Conservation (phyloP, 2,329 filamentous ascomycete species). For the Ophiostoma australiae region DNA sequence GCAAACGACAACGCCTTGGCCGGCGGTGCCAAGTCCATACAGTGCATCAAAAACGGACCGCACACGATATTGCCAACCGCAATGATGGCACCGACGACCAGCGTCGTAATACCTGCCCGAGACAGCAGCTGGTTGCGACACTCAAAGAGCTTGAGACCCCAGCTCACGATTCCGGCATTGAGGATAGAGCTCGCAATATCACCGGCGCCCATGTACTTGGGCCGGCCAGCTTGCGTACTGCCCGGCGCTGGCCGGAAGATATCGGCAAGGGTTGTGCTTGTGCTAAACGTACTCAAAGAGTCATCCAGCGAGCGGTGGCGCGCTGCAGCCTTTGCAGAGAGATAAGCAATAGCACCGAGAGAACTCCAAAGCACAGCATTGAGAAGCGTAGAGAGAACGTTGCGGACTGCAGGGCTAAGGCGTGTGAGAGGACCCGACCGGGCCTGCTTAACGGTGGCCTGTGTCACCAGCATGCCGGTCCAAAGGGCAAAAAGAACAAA, state of each 20-base stretch:
- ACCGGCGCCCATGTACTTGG: slow-evolving; percentile 39
- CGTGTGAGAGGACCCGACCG: background rate
- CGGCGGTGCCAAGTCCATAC: slow-evolving; percentile 36
- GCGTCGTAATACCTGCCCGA: slow-evolving; percentile 38
- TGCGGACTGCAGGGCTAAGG: slow-evolving; percentile 26
- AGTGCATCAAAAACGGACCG: slow-evolving; percentile 38
- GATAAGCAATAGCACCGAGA: slow-evolving; percentile 43
- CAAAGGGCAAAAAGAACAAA: slow-evolving; percentile 48
- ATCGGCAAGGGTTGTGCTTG: slow-evolving; percentile 33
- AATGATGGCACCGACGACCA: slow-evolving; percentile 36
- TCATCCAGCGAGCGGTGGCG: slow-evolving; percentile 26
- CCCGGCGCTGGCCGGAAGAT: slow-evolving; percentile 25
- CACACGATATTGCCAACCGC: slow-evolving; percentile 43
- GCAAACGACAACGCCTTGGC: slow-evolving; percentile 43
- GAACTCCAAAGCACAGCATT: slow-evolving; percentile 49
- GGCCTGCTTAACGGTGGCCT: slow-evolving; percentile 36
- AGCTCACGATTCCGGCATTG: slow-evolving; percentile 48
- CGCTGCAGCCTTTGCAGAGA: slow-evolving; percentile 37
- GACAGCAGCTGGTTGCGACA: slow-evolving; percentile 45
- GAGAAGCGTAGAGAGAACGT: slow-evolving; percentile 38
- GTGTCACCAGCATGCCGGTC: slow-evolving; percentile 40
- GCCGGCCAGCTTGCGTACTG: background rate
- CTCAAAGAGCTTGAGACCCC: slow-evolving; percentile 52
- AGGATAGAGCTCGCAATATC: slow-evolving; percentile 47
- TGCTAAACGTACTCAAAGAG: slow-evolving; percentile 32